Conservation (phyloP, 2,329 filamentous ascomycete genomes). For the Tolypocladium ovalisporum region DNA sequence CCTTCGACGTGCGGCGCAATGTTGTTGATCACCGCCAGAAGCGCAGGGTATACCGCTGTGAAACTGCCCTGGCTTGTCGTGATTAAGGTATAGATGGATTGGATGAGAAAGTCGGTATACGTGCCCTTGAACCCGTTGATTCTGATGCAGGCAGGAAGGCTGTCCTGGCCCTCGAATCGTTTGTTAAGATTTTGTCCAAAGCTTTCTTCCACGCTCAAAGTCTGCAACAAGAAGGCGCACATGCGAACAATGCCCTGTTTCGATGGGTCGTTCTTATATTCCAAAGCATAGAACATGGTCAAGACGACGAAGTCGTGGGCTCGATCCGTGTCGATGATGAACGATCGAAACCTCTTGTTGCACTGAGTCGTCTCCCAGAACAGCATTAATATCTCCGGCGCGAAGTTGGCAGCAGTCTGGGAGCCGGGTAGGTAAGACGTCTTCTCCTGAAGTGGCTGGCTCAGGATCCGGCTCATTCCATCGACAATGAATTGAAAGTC, state of each 20-base stretch:
- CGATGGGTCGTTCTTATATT: slow-evolving; percentile 73
- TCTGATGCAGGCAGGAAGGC: slow-evolving; percentile 68
- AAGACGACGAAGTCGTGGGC: slow-evolving; percentile 89
- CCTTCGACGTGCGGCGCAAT: slow-evolving; percentile 75
- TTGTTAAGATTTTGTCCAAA: slow-evolving; percentile 89
- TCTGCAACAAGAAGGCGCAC: slow-evolving; percentile 96
- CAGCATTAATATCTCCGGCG: slow-evolving; percentile 90
- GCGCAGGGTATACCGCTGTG: slow-evolving; percentile 81
- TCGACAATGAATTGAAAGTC: slow-evolving; percentile 97
- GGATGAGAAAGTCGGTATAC: slow-evolving; percentile 89
- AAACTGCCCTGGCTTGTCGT: slow-evolving; percentile 84
- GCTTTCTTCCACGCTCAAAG: slow-evolving; percentile 81
- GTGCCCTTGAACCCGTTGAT: slow-evolving; percentile 78
- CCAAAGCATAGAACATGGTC: slow-evolving; percentile 83
- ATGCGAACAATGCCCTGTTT: slow-evolving; percentile 91
- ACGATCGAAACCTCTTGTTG: slow-evolving; percentile 93
- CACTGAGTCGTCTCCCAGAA: slow-evolving; percentile 97
- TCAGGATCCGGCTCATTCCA: slow-evolving; percentile 84
- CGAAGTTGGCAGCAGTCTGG: slow-evolving; percentile 71
- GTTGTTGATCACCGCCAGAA: slow-evolving; percentile 89
- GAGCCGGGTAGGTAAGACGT: slow-evolving; percentile 79
- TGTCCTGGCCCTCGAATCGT: slow-evolving; percentile 78
- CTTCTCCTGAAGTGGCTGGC: slow-evolving; percentile 84
- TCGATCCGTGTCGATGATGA: slow-evolving; percentile 91
- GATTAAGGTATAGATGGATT: slow-evolving; percentile 88